Percentiles rank a stretch among this genome's conserved stretches.
Evolutionary conservation across 2,329 filamentous ascomycete genomes (phyloP).

Genomic region (Fusarium neocosmosporiellum): DNA sequence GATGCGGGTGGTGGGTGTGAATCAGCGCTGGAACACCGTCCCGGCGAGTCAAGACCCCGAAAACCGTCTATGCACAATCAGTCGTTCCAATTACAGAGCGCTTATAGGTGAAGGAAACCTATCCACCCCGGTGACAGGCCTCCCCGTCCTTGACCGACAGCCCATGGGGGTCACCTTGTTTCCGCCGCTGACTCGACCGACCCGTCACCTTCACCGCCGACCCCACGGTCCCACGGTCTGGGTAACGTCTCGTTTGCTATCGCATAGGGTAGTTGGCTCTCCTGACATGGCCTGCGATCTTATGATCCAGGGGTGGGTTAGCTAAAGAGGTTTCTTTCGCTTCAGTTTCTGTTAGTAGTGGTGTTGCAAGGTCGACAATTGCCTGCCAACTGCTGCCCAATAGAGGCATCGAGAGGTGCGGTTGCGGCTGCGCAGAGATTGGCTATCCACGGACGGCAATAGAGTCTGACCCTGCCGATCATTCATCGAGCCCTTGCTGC

Average conservation of each 20-base stretch:
- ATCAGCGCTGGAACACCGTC: conserved; percentile 5
- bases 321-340: background rate
- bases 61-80: conserved; percentile 20
- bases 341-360: conserved; percentile 6
- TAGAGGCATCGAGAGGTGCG: background rate
- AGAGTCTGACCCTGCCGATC: conserved; percentile 14
- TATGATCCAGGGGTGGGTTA: conserved; percentile 15
- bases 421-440: conserved; percentile 9
- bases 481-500: conserved; percentile 3
- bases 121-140: conserved; percentile 31
- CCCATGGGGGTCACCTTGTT: conserved; percentile 27
- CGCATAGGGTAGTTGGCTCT: conserved; percentile 12
- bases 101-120: conserved; percentile 24
- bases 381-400: background rate
- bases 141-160: conserved; percentile 22
- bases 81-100: conserved; percentile 24
- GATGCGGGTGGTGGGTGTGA: background rate
- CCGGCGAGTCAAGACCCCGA: conserved; percentile 19
- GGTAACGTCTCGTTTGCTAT: conserved; percentile 21
- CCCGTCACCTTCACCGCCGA: conserved; percentile 28
- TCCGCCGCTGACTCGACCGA: conserved; percentile 22
- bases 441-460: conserved; percentile 6
- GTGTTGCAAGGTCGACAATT: background rate
- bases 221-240: conserved; percentile 23
- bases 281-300: conserved; percentile 22